Conservation (phyloP, 1,139 yeast genomes). For the Candida albicans region DNA sequence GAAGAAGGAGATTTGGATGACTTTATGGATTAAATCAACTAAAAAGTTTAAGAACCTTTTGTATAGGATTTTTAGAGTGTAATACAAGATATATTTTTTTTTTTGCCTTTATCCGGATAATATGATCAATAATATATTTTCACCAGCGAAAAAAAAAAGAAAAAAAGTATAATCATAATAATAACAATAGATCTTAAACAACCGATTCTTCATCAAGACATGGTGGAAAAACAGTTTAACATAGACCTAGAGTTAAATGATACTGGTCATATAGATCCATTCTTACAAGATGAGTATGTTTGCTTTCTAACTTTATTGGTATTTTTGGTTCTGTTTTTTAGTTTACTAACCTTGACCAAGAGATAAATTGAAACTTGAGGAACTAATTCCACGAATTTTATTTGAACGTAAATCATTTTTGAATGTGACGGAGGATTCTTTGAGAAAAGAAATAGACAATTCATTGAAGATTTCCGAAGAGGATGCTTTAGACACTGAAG, state of each 20-base stretch:
- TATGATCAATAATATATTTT: background rate
- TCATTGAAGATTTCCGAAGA: conserved; percentile 7
- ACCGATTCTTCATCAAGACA: background rate
- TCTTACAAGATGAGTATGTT: conserved; percentile 42
- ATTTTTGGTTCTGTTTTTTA: background rate
- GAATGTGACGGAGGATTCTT: conserved; percentile 56
- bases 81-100: background rate
- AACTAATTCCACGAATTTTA: conserved; percentile 43
- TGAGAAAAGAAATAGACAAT: conserved; percentile 28
- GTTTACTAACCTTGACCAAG: conserved; percentile 22
- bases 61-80: background rate
- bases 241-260: conserved; percentile 20
- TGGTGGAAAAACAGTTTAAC: conserved; percentile 22
- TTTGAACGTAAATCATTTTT: conserved; percentile 40
- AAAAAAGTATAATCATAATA: too few species aligned
- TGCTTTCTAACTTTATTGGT: background rate
- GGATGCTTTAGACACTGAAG: background rate
- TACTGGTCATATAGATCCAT: conserved; percentile 37
- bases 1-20: conserved; percentile 54
- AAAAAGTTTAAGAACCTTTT: background rate
- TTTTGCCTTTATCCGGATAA: background rate
- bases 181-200: background rate
- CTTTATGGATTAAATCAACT: conserved; percentile 39
- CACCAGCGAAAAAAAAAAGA: background rate
- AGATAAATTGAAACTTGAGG: conserved; percentile 39